A percentile compares a stretch with the other conserved stretches of the same genome.
These are phyloP conservation scores for Fraxinus platypoda DNA, from an alignment of 305 asterid genomes.

Conservation along the genomic window DNA sequence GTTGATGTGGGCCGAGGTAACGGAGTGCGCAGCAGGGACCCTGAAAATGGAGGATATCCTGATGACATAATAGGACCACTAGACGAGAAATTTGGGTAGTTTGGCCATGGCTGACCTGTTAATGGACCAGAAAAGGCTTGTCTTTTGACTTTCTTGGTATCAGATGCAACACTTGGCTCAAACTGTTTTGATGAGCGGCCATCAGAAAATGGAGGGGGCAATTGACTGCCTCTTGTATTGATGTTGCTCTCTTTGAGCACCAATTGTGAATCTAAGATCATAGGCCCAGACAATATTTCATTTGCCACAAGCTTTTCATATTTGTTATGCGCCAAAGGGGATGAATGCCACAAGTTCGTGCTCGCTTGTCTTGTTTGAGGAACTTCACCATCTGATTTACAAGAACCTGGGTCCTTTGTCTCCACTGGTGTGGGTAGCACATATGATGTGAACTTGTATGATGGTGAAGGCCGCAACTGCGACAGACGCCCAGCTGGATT, in stretches of 20 bases:
- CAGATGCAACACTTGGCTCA: conserved; percentile 50
- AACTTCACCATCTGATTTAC: conserved; percentile 38
- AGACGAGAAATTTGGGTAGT: conserved; percentile 42
- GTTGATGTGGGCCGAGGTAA: conserved; percentile 50
- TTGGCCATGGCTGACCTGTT: conserved; percentile 63
- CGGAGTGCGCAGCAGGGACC: conserved; percentile 56
- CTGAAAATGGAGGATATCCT: conserved; percentile 54
- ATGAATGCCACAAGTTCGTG: conserved; percentile 57
- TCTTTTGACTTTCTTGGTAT: conserved; percentile 71
- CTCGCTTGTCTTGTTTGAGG: conserved; percentile 47
- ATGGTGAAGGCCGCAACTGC: conserved; percentile 56
- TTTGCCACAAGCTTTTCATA: conserved; percentile 46
- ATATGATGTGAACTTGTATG: conserved; percentile 68
- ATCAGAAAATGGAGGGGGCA: conserved; percentile 58
- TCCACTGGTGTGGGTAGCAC: conserved; percentile 85
- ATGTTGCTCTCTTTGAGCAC: conserved; percentile 70
- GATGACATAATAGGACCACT: conserved; percentile 61
- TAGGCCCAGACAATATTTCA: conserved; percentile 58
- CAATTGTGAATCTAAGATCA: conserved; percentile 52
- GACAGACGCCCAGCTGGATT: conserved; percentile 53
- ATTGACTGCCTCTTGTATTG: conserved; percentile 36
- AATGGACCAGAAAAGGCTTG: conserved; percentile 96
- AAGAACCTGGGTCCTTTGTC: conserved; percentile 48
- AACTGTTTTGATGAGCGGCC: conserved; percentile 45
- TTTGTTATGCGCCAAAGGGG: conserved; percentile 62